phyloP scores from a whole-genome alignment of 441 rosid species.

The Corymbia calophylla region DNA sequence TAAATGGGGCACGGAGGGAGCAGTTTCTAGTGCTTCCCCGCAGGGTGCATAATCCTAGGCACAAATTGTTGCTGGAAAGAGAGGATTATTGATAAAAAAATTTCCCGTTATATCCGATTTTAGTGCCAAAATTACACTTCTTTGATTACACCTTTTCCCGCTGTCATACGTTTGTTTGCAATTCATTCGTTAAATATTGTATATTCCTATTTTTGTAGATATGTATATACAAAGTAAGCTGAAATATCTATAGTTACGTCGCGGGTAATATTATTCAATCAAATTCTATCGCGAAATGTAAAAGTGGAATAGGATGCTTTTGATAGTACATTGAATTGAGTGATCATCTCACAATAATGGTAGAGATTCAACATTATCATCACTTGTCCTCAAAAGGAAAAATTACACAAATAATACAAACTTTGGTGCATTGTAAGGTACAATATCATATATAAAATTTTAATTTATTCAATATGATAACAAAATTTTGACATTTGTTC shows the following conservation, averaged over 20 bases:
- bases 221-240: background rate
- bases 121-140: background rate
- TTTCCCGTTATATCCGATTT: background rate
- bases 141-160: background rate
- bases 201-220: accelerated
- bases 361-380: background rate
- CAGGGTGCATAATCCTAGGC: background rate
- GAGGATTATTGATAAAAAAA: background rate
- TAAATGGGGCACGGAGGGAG: background rate
- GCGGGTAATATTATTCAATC: background rate
- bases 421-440: background rate
- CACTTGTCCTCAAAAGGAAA: background rate
- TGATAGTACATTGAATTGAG: background rate
- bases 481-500: background rate
- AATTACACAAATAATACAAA: no score
- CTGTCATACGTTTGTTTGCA: background rate
- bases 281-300: background rate
- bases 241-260: background rate
- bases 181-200: background rate
- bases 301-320: background rate
- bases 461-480: no score
- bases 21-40: background rate
- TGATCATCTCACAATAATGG: background rate
- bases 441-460: no score
- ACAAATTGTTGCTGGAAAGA: background rate